Evolutionary conservation across 2,329 filamentous ascomycete genomes (phyloP).

Genomic region (Paecilomyces sp.): DNA sequence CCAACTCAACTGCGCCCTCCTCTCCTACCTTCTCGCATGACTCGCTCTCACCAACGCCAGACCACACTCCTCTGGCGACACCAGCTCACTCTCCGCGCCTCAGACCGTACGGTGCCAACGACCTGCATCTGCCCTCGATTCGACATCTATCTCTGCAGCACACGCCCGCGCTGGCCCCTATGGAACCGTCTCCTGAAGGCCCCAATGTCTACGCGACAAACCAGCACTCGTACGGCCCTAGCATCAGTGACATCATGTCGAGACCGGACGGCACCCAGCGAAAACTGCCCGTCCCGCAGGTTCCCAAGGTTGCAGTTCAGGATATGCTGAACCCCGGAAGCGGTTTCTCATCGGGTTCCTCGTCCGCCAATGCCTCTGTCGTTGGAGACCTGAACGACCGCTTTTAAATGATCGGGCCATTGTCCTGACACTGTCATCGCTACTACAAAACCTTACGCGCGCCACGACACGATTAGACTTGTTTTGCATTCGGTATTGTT

Average conservation of each 20-base stretch:
- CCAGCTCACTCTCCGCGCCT: slow-evolving; percentile 91
- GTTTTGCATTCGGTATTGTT: slow-evolving; percentile 29
- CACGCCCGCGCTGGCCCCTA: slow-evolving; percentile 61
- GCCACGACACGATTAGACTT: slow-evolving; percentile 33
- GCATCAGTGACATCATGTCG: slow-evolving; percentile 88
- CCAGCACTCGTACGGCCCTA: slow-evolving; percentile 59
- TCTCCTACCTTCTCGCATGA: slow-evolving; percentile 96
- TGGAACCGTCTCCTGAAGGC: slow-evolving; percentile 59
- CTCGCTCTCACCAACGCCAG: slow-evolving; percentile 88
- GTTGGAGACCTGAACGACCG: slow-evolving; percentile 63
- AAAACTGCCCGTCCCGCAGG: slow-evolving; percentile 83
- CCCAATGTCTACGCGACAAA: slow-evolving; percentile 53
- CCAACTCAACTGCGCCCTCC: slow-evolving; percentile 89
- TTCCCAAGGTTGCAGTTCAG: slow-evolving; percentile 79
- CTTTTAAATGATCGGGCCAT: slow-evolving; percentile 21
- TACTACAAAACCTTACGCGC: slow-evolving; percentile 18
- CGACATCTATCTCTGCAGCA: slow-evolving; percentile 64
- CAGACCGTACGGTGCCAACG: slow-evolving; percentile 62
- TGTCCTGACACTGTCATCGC: background rate
- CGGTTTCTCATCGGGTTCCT: slow-evolving; percentile 66
- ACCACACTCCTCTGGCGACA: slow-evolving; percentile 96
- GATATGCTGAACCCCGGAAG: slow-evolving; percentile 66
- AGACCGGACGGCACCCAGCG: slow-evolving; percentile 78
- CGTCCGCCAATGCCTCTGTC: slow-evolving; percentile 69
- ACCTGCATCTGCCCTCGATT: slow-evolving; percentile 80